Evolutionary conservation across 2,329 filamentous ascomycete genomes (phyloP).

Genomic region (Didymellaceae sp.): DNA sequence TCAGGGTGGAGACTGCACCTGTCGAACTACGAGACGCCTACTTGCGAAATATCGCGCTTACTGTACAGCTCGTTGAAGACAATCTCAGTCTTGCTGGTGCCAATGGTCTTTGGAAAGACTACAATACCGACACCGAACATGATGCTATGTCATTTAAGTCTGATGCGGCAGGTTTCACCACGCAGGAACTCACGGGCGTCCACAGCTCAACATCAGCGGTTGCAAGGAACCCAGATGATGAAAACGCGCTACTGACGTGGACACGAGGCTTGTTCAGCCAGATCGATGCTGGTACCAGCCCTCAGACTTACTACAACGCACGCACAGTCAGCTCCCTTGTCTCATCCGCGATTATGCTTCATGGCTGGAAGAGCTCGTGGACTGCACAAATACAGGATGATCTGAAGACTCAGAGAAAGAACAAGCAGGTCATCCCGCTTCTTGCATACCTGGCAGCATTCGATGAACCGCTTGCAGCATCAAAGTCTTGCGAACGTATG

Average conservation of each 20-base stretch:
- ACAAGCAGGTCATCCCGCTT: slow-evolving; percentile 54
- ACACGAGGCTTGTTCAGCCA: slow-evolving; percentile 32
- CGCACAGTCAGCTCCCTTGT: slow-evolving; percentile 49
- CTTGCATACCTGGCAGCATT: slow-evolving; percentile 58
- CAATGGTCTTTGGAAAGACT: slow-evolving; percentile 60
- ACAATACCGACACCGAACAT: slow-evolving; percentile 57
- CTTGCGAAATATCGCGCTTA: slow-evolving; percentile 60
- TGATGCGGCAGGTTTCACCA: slow-evolving; percentile 58
- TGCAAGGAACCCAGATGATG: slow-evolving; percentile 19
- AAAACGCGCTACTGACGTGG: slow-evolving; percentile 35
- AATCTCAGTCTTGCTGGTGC: slow-evolving; percentile 63
- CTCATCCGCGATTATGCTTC: slow-evolving; percentile 50
- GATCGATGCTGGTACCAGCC: slow-evolving; percentile 27
- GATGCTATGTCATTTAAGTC: slow-evolving; percentile 62
- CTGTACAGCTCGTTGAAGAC: slow-evolving; percentile 64
- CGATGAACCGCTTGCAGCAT: slow-evolving; percentile 56
- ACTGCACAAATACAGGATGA: slow-evolving; percentile 45
- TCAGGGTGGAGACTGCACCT: slow-evolving; percentile 44
- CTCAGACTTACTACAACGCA: slow-evolving; percentile 51
- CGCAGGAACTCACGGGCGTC: slow-evolving; percentile 48
- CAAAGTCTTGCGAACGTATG: slow-evolving; percentile 57
- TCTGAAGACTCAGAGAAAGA: slow-evolving; percentile 40
- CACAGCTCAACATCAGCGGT: slow-evolving; percentile 20
- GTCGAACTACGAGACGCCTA: slow-evolving; percentile 35
- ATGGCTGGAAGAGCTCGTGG: slow-evolving; percentile 49